phyloP scores from a whole-genome alignment of 305 asterid species.

The Nicotiana rustica region DNA sequence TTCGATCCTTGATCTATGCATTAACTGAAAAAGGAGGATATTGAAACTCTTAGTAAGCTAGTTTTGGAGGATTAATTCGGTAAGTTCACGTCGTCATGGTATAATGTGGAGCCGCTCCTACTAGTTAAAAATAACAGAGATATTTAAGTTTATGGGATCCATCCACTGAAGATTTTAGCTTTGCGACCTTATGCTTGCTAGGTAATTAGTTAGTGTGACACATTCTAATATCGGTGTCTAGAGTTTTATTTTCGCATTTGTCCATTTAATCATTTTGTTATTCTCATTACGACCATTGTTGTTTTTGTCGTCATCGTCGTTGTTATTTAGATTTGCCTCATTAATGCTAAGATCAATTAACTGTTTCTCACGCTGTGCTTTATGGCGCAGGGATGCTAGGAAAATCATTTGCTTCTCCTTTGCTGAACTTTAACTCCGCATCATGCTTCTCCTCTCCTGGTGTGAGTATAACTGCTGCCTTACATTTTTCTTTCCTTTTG shows the following conservation, averaged over 20 bases:
- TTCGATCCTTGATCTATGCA: too few species aligned
- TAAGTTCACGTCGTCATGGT: too few species aligned
- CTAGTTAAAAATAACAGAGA: background rate
- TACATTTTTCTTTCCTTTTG: background rate
- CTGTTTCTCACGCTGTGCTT: background rate
- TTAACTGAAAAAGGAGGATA: too few species aligned
- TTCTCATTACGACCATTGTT: too few species aligned
- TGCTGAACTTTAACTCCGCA: slow-evolving; percentile 59
- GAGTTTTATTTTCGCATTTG: background rate
- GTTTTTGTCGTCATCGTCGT: background rate
- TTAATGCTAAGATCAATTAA: background rate
- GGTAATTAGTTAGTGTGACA: background rate
- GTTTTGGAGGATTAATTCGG: too few species aligned
- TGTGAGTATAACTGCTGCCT: slow-evolving; percentile 49
- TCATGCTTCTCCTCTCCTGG: slow-evolving; percentile 42
- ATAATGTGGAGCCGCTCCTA: too few species aligned
- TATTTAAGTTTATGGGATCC: too few species aligned
- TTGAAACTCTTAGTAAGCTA: too few species aligned
- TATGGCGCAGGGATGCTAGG: slow-evolving; percentile 68
- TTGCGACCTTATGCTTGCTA: background rate
- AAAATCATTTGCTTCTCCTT: slow-evolving; percentile 61
- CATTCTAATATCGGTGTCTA: background rate
- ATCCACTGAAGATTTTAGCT: background rate
- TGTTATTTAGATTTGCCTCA: background rate
- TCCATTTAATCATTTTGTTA: background rate